Percentiles rank a stretch among this genome's conserved stretches.
Conservation (phyloP, 352 stramenopile genomes). For the Phytopythium aichiense region DNA sequence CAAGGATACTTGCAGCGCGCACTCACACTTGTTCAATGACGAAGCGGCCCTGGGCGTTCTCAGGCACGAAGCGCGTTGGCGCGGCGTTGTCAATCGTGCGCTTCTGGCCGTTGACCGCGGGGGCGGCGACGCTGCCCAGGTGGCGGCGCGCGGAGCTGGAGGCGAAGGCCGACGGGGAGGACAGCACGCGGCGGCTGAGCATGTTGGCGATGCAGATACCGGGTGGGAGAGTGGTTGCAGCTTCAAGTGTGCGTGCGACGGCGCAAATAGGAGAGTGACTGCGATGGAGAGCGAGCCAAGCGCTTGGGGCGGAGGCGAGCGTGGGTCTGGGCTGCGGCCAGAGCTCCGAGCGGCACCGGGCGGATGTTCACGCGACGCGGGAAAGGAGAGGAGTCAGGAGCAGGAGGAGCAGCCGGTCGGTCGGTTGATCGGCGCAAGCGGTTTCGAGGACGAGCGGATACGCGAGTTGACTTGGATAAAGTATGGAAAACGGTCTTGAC, state of each 20-base stretch:
- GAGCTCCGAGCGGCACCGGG: no score
- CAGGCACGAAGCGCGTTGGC: conserved; percentile 50
- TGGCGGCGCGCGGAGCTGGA: conserved; percentile 27
- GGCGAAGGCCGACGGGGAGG: conserved; percentile 19
- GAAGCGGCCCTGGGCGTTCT: conserved; percentile 58
- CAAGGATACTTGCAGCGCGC: background rate
- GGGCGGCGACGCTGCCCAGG: conserved; percentile 30
- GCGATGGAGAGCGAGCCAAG: background rate
- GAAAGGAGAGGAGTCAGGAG: conserved; percentile 4
- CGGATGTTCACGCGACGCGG: background rate
- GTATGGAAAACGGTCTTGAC: background rate
- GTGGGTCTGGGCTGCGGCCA: no score
- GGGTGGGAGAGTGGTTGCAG: background rate
- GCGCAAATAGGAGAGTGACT: conserved; percentile 3
- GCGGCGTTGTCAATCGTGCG: conserved; percentile 17
- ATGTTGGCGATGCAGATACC: conserved; percentile 11
- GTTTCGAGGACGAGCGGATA: background rate
- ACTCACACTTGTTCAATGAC: conserved; percentile 65
- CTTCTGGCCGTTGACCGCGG: conserved; percentile 16
- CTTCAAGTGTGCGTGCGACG: background rate
- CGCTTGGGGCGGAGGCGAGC: background rate
- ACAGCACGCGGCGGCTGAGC: conserved; percentile 21
- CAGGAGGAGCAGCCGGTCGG: background rate
- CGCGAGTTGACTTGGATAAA: background rate
- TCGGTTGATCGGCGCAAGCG: background rate